Conservation (phyloP, 2,329 filamentous ascomycete genomes). For the Ophiostoma perfectum region DNA sequence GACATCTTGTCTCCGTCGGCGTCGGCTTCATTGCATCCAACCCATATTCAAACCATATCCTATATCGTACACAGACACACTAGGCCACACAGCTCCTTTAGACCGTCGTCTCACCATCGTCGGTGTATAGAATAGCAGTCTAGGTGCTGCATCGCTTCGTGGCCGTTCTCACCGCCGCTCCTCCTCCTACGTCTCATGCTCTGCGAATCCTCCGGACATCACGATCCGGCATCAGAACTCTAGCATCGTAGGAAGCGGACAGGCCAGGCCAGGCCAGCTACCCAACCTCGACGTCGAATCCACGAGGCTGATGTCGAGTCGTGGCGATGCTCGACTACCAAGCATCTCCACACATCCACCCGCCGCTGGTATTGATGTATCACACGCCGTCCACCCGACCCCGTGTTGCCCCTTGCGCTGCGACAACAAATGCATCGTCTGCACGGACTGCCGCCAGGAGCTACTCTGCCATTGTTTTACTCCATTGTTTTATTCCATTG, state of each 20-base stretch:
- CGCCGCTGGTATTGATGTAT: background rate
- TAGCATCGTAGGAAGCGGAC: background rate
- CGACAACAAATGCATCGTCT: slow-evolving; percentile 19
- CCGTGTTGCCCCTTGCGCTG: slow-evolving; percentile 11
- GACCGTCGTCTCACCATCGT: too few relatives aligned
- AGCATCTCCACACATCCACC: background rate
- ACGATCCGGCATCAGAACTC: background rate
- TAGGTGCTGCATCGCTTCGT: too few relatives aligned
- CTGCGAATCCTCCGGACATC: background rate
- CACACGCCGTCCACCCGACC: background rate
- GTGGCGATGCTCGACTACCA: background rate
- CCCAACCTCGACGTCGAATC: background rate
- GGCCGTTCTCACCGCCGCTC: background rate
- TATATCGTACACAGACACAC: too few relatives aligned
- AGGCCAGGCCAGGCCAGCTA: background rate
- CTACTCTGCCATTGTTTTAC: background rate
- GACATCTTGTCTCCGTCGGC: too few relatives aligned
- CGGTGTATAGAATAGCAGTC: too few relatives aligned
- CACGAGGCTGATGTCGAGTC: background rate
- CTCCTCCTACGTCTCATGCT: background rate
- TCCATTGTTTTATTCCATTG: background rate
- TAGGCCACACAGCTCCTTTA: too few relatives aligned
- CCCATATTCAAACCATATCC: too few relatives aligned
- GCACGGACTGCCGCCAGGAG: slow-evolving; percentile 19
- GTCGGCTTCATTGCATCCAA: too few relatives aligned